Conservation (phyloP, 1,139 yeast genomes). For the Suzukiozyma palmioleophila region DNA sequence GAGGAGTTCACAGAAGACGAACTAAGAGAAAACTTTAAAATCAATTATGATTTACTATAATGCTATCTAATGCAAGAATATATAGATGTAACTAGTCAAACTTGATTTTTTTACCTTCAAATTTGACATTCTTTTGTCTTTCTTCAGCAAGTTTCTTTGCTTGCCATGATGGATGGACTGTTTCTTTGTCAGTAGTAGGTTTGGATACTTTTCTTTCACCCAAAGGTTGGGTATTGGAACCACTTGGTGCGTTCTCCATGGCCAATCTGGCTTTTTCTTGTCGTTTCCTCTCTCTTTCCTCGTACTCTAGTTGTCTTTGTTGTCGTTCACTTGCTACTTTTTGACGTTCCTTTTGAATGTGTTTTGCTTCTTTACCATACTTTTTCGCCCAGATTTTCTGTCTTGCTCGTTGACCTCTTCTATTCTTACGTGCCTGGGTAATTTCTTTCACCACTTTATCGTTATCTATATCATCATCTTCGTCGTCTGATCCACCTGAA, state of each 20-base stretch:
- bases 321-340: conserved; percentile 53
- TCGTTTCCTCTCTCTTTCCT: conserved; percentile 68
- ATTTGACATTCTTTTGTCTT: conserved; percentile 58
- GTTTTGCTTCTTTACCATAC: conserved; percentile 82
- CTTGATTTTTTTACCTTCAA: conserved; percentile 78
- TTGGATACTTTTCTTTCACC: conserved; percentile 27
- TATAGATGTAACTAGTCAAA: conserved; percentile 42
- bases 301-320: conserved; percentile 59
- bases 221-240: conserved; percentile 37
- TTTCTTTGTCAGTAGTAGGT: conserved; percentile 9
- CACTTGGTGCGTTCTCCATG: conserved; percentile 27
- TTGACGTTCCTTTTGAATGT: conserved; percentile 60
- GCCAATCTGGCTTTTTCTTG: conserved; percentile 45
- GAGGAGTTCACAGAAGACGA: conserved; percentile 28
- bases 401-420: conserved; percentile 97
- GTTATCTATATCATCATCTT: conserved; percentile 46
- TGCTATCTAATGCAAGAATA: not conserved
- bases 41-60: conserved; percentile 22
- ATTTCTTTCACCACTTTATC: conserved; percentile 58
- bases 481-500: conserved; percentile 74
- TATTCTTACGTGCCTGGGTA: conserved; percentile 61
- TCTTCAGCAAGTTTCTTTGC: conserved; percentile 76
- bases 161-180: conserved; percentile 93
- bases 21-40: conserved; percentile 20
- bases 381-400: conserved; percentile 94